Conservation (phyloP, 2,329 filamentous ascomycete species). For the Apiospora koreana region DNA sequence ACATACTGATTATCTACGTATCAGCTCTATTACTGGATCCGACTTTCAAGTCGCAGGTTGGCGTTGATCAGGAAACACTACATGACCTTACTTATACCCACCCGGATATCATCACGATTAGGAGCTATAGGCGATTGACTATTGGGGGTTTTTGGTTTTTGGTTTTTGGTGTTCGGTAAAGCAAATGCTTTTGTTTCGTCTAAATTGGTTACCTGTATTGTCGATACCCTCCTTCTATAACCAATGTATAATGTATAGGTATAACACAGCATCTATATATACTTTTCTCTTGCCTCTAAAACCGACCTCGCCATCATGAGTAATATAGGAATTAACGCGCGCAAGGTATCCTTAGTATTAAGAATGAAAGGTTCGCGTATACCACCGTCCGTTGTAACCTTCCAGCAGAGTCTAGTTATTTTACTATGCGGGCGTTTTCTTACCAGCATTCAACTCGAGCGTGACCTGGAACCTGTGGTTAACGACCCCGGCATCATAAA, state of each 20-base stretch:
- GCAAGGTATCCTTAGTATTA: not conserved
- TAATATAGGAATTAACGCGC: not conserved
- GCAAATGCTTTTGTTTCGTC: not conserved
- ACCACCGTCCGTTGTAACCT: no score
- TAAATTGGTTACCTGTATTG: not conserved
- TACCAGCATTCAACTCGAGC: constrained; percentile 34
- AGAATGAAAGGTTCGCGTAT: not conserved
- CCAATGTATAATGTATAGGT: not conserved
- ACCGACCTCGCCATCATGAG: not conserved
- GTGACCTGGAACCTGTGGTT: constrained; percentile 36
- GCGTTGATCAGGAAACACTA: not conserved
- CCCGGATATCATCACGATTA: not conserved
- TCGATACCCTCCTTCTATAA: constrained; percentile 14
- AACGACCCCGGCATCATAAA: constrained; percentile 9
- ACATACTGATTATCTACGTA: not conserved
- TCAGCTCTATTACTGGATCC: not conserved
- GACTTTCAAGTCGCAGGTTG: not conserved
- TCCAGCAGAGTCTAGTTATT: not conserved
- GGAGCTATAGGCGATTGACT: not conserved
- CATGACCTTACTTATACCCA: not conserved
- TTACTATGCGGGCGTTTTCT: not conserved
- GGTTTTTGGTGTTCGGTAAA: not conserved
- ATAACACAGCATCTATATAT: not conserved
- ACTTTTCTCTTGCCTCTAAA: not conserved
- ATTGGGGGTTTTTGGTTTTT: not conserved